These are phyloP conservation scores for Cinnamomum micranthum DNA, from an alignment of 164 flowering plant genomes.

Conservation along the genomic window DNA sequence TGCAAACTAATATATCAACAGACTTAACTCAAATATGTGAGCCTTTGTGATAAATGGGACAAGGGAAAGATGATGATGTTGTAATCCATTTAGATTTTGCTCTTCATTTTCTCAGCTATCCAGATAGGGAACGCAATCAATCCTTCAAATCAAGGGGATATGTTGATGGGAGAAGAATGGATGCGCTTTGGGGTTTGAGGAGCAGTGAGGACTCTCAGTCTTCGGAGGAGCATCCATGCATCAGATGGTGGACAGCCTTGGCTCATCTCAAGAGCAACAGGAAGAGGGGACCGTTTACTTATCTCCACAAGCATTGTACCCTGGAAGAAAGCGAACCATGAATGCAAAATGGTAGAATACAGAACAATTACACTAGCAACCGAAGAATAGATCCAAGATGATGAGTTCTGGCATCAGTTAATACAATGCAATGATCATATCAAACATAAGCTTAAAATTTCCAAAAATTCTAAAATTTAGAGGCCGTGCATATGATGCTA, in stretches of 20 bases:
- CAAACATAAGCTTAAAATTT: too few relatives aligned
- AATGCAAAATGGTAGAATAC: not conserved
- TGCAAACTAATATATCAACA: too few relatives aligned
- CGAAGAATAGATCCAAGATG: not conserved
- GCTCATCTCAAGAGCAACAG: conserved; percentile 72
- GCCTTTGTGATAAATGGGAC: too few relatives aligned
- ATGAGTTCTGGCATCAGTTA: not conserved
- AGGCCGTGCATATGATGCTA: too few relatives aligned
- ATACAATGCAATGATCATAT: not conserved
- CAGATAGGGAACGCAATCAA: not conserved
- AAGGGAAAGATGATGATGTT: too few relatives aligned
- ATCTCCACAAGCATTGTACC: conserved; percentile 79
- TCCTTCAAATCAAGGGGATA: conserved; percentile 51
- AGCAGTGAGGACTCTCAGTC: conserved; percentile 35
- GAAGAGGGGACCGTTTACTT: conserved; percentile 39
- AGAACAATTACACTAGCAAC: not conserved
- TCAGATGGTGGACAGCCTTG: conserved; percentile 74
- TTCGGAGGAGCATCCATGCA: conserved; percentile 65
- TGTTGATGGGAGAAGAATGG: conserved; percentile 31
- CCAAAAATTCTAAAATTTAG: too few relatives aligned
- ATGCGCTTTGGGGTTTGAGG: conserved; percentile 18
- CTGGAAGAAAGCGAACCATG: conserved; percentile 31
- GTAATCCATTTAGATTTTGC: not conserved
- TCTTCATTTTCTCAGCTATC: too few relatives aligned
- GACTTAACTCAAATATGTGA: too few relatives aligned